A percentile compares a stretch with the other conserved stretches of the same genome.
Evolutionary conservation across 495 filamentous ascomycete species (phyloP).

Genomic region (Ascobolus immersus): DNA sequence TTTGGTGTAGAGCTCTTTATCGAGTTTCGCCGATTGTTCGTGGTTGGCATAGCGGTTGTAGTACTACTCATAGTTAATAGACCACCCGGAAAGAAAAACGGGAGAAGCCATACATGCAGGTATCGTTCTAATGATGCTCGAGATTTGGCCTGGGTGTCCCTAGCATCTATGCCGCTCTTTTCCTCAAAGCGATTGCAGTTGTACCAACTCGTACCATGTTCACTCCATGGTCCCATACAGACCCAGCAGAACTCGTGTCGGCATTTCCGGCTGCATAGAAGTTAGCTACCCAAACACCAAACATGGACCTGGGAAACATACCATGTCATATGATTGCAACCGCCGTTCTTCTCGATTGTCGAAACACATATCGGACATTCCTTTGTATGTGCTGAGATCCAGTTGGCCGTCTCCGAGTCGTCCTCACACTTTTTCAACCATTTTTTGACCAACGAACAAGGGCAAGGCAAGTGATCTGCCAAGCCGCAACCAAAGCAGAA

Average conservation of each 20-base stretch:
- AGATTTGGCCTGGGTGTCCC: constrained; percentile 73
- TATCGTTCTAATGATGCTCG: constrained; percentile 78
- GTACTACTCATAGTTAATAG: constrained; percentile 32
- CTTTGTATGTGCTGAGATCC: constrained; percentile 97
- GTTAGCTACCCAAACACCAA: constrained; percentile 3
- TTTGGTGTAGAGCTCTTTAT: constrained; percentile 86
- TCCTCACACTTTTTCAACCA: constrained; percentile 98
- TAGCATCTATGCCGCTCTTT: constrained; percentile 69
- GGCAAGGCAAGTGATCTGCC: constrained; percentile 77
- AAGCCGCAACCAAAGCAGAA: constrained; percentile 97
- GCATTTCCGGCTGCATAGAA: constrained; percentile 42
- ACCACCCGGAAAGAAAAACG: neutral
- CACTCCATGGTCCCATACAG: constrained; percentile 97
- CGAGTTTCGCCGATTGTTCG: constrained; percentile 88
- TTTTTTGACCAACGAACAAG: constrained; percentile 72
- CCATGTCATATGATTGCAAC: constrained; percentile 99
- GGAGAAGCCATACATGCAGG: constrained; percentile 20
- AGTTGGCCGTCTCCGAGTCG: constrained; percentile 94
- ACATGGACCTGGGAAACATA: constrained; percentile 2
- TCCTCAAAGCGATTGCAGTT: constrained; percentile 96
- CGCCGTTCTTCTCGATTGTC: constrained; percentile 97
- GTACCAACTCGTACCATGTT: constrained; percentile 99
- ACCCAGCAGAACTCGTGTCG: constrained; percentile 99
- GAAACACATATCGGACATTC: constrained; percentile 89
- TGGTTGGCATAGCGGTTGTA: constrained; percentile 98